Evolutionary conservation across 345 rosid genomes (phyloP).

Genomic region (Eucalyptus brandiana): DNA sequence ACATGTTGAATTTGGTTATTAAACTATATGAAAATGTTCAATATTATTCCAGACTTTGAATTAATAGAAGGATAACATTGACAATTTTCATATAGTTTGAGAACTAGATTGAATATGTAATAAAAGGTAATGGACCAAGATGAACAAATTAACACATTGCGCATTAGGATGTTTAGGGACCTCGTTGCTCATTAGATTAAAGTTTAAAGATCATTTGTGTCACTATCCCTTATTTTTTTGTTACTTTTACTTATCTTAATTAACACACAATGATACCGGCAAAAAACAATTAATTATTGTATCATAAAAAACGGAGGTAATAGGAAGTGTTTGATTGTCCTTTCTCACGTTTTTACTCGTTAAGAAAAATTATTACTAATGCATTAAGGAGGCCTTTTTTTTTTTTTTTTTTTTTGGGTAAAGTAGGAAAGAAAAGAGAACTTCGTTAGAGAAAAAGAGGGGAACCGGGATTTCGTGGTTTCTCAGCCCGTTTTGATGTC

Average conservation of each 20-base stretch:
- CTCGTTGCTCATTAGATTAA: rapidly evolving
- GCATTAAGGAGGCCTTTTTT: neutral
- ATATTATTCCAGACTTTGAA: no score
- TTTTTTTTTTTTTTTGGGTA: neutral
- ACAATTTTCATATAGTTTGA: rapidly evolving
- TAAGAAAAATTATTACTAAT: neutral
- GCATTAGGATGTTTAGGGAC: rapidly evolving
- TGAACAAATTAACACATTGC: no score
- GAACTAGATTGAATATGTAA: rapidly evolving
- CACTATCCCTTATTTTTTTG: no score
- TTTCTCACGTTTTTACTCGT: neutral
- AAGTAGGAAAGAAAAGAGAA: neutral
- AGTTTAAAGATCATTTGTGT: rapidly evolving
- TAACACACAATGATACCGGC: rapidly evolving
- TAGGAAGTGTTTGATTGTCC: neutral
- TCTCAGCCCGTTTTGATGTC: neutral
- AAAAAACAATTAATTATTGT: neutral
- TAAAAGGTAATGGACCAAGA: no score
- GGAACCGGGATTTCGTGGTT: neutral
- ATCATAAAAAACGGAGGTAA: neutral
- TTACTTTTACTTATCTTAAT: neutral
- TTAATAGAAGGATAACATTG: no score
- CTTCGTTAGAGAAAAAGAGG: neutral
- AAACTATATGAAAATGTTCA: no score
- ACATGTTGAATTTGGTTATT: rapidly evolving